Base-by-base conservation (phyloP, 257 asterid genomes). In the Solanum appendiculatum region DNA sequence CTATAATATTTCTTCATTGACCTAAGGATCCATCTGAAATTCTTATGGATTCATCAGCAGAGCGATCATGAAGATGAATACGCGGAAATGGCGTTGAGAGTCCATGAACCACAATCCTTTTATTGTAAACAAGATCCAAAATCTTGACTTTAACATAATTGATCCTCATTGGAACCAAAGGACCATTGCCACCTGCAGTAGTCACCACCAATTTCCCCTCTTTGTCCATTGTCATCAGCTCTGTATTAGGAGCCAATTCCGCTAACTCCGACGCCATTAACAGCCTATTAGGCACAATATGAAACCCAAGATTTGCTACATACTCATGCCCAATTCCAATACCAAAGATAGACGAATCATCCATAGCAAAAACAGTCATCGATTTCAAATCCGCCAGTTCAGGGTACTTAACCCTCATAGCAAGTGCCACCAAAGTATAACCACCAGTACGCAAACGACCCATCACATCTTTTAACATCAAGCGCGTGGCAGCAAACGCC, bases 281-380 rank as follows among this genome's bases (percentile, higher is more conserved):
- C 12, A 93, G 82, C 90, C 84, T 88, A 81, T 93, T 91, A 66
- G 98, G 98, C 37, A 96, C 92, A 23, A 96, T 78, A 60, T 96
- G 98, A 78, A 91, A 89, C 83, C 92, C 93, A 23, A 96, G 46
- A 87, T 93, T 93, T 68, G 91, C 91, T 46, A 92, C 89, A 92
- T 94, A 95, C 7, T 89, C 87, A 66, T 89, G 96, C 16, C 98
- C 97, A 4, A 69, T 64, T 6, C 93, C 94, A 54, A 93, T 92
- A 88, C 91, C 73, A 92, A 95, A 96, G 13, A 93, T 91, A 15
- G 97, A 88, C 15, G 63, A 93, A 68, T 96, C 98, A 44, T 92
- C 95, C 3, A 95, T 66, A 33, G 98, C 98, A 92, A 95, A 96
- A 18, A 96, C 87, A 84, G 98, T 95, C 93, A 94, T 86, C 5